Base-by-base conservation (phyloP, 2,329 filamentous ascomycete species). In the Verticillium alfalfae region DNA sequence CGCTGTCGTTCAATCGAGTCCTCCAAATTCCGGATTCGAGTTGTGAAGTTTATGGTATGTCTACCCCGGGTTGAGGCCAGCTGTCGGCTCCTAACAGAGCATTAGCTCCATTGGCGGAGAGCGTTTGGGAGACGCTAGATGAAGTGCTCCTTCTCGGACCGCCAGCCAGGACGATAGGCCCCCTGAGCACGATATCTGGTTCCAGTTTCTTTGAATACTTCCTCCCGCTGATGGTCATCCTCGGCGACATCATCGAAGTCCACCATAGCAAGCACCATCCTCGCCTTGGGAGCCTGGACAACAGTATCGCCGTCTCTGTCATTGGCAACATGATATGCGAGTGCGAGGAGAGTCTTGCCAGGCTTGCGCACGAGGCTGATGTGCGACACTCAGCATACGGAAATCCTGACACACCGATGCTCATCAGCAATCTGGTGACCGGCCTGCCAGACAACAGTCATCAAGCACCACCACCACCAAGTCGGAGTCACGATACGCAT, bases 141-240 rank as follows among this genome's bases (percentile, higher is more conserved):
- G 66, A 67, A 1, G 71, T 73, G 2, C 63, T 69, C 9, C 60
- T 67, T 0, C 63, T 66, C 7, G 69, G 70, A 10, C 66, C 78
- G 10, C 76, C 77, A 0, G 64, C 67, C 0, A 70, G 75, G 9
- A 63, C 68, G 0, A 63, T 76, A 3, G 79, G 79, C 0, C 77
- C 79, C 1, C 73, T 76, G 0, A 74, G 69, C 10, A 69, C 66
- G 26, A 72, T 76, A 38, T 74, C 76, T 0, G 79, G 80, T 1
- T 73, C 73, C 4, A 76, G 76, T 1, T 78, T 81, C 41, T 82
- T 82, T 56, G 79, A 81, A 63, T 82, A 77, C 62, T 82, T 83
- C 59, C 68, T 83, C 4, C 80, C 80, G 0, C 70, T 82, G 1
- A 81, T 81, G 76, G 72, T 74, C 1, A 78, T 81, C 7, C 72